Evolutionary conservation across 805 yeast species (phyloP), one percentile per base, ranked within the genome.

Genomic region (Hanseniaspora meyeri): DNA sequence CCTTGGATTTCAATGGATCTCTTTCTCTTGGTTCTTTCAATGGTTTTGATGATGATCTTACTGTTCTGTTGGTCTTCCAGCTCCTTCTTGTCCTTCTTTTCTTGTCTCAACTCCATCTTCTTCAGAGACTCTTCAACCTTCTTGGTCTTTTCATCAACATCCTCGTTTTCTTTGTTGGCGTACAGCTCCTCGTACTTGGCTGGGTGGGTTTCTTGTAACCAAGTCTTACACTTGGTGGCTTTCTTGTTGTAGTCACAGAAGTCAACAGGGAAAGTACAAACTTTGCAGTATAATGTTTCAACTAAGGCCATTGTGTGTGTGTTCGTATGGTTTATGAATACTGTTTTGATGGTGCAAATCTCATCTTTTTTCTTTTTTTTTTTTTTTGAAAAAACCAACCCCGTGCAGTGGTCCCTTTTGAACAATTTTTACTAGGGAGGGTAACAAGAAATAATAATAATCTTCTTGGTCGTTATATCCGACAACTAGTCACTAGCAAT

Each of bases 181-280:
- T 90, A 89, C 45, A 87, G 69, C 60, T 76, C 68, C 34, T 75
- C 72, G 64, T 67, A 90, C 42, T 84, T 66, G 16, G 78, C 85
- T 1, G 73, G 70, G 62, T 87, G 75, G 51, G 76, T 72, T 43
- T 77, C 80, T 57, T 77, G 72, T 46, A 91, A 75, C 95, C 96
- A 88, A 24, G 77, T 80, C 63, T 85, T 87, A 72, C 97, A 90
- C 65, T 87, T 80, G 66, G 82, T 83, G 69, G 86, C 76, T 31
- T 82, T 72, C 48, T 85, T 86, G 12, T 95, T 93, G 66, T 90
- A 90, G 67, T 91, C 97, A 72, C 97, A 90, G 71, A 82, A 90
- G 58, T 82, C 96, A 4, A 87, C 87, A n/a, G 96, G 95, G 65
- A 78, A 82, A 1, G 87, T 71, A 67, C 96, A 87, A 14, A 87